These are phyloP conservation scores for Coprinopsis marcescibilis DNA, from an alignment of 768 basidiomycete genomes.

Conservation along the genomic window DNA sequence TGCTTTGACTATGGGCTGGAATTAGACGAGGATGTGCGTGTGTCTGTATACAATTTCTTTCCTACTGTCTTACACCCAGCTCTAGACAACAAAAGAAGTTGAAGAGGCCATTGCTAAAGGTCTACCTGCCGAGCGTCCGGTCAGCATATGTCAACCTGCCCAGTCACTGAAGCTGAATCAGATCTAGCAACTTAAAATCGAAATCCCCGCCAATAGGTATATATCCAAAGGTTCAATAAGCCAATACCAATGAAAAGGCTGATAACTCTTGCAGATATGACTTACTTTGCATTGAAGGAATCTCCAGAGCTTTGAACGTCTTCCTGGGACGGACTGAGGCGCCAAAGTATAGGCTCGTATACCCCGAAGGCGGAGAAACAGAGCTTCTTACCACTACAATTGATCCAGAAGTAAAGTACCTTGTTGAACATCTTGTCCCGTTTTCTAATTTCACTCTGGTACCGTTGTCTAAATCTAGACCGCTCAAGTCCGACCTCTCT, in stretches of 20 bases:
- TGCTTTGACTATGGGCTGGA: conserved; percentile 98
- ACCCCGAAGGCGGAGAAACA: conserved; percentile 63
- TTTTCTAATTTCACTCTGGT: conserved; percentile 1
- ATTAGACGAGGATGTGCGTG: conserved; percentile 91
- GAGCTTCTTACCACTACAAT: conserved; percentile 63
- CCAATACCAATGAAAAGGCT: conserved; percentile 4
- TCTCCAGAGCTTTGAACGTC: conserved; percentile 76
- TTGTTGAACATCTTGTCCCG: neutral
- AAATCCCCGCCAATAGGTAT: conserved; percentile 95
- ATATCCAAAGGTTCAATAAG: neutral
- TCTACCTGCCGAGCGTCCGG: conserved; percentile 78
- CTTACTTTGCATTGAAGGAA: conserved; percentile 94
- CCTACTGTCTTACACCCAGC: neutral
- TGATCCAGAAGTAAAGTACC: conserved; percentile 58
- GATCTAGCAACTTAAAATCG: conserved; percentile 91
- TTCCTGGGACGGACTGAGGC: conserved; percentile 69
- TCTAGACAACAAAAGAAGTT: conserved; percentile 84
- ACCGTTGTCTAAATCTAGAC: conserved; percentile 45
- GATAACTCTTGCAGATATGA: conserved; percentile 66
- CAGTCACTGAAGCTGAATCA: conserved; percentile 7
- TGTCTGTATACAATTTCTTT: neutral
- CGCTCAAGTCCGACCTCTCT: conserved; percentile 78
- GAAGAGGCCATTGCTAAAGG: conserved; percentile 79
- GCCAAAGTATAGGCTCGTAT: conserved; percentile 69
- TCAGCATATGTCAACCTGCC: conserved; percentile 27